Evolutionary conservation across 2,329 filamentous ascomycete species (phyloP).

Genomic region (Spiromastix sp.): DNA sequence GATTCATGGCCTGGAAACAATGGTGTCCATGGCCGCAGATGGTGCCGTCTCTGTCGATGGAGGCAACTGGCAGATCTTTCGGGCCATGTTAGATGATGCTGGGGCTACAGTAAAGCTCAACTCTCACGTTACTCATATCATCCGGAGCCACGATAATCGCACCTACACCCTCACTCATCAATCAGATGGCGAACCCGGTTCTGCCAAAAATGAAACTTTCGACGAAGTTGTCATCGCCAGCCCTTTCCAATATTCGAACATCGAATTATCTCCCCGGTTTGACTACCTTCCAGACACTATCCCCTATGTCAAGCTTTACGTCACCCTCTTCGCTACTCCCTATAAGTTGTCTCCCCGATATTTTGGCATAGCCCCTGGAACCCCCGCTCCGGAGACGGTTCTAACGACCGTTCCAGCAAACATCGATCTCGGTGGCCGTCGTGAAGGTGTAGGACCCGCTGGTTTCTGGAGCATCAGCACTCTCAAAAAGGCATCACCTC

Average conservation of each 20-base stretch:
- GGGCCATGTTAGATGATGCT: slow-evolving; percentile 61
- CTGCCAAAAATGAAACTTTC: slow-evolving; percentile 37
- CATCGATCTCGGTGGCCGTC: slow-evolving; percentile 27
- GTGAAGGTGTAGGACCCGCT: slow-evolving; percentile 55
- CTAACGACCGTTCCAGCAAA: slow-evolving; percentile 67
- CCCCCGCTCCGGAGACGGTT: slow-evolving; percentile 59
- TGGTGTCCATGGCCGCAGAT: slow-evolving; percentile 85
- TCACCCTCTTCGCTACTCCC: slow-evolving; percentile 78
- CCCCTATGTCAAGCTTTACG: slow-evolving; percentile 78
- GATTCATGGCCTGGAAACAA: slow-evolving; percentile 81
- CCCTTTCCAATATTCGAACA: slow-evolving; percentile 70
- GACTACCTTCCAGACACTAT: slow-evolving; percentile 57
- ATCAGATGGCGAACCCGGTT: slow-evolving; percentile 10
- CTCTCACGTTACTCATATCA: slow-evolving; percentile 55
- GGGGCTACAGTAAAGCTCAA: slow-evolving; percentile 53
- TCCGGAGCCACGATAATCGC: slow-evolving; percentile 25
- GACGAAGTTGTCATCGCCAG: slow-evolving; percentile 75
- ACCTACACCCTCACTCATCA: slow-evolving; percentile 37
- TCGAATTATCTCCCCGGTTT: slow-evolving; percentile 41
- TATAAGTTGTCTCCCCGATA: slow-evolving; percentile 58
- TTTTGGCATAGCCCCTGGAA: slow-evolving; percentile 51
- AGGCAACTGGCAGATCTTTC: slow-evolving; percentile 92
- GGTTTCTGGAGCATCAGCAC: slow-evolving; percentile 82
- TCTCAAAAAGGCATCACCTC: slow-evolving; percentile 54
- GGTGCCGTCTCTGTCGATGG: slow-evolving; percentile 69